Evolutionary conservation across 495 filamentous ascomycete species (phyloP).

Genomic region (Physcia stellaris): DNA sequence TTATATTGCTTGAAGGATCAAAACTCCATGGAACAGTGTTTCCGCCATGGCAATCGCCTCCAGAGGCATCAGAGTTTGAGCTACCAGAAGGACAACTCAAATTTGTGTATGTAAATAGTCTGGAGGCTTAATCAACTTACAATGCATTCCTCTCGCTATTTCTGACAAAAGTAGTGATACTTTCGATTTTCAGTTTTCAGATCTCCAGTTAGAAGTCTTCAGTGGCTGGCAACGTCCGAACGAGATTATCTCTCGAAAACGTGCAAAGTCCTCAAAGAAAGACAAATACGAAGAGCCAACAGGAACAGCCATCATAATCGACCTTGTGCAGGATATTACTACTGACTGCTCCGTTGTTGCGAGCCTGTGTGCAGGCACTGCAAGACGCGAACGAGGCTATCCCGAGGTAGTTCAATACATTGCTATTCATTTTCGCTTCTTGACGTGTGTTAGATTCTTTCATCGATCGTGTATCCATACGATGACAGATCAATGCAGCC

Average conservation of each 20-base stretch:
- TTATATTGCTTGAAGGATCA: constrained; percentile 62
- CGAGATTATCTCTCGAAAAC: constrained; percentile 33
- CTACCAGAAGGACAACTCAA: constrained; percentile 20
- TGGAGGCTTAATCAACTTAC: too few relatives aligned
- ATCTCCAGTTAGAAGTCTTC: constrained; percentile 55
- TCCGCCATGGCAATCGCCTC: constrained; percentile 61
- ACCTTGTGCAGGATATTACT: constrained; percentile 85
- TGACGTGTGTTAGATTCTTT: constrained; percentile 43
- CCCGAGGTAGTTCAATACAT: constrained; percentile 30
- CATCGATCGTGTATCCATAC: constrained; percentile 60
- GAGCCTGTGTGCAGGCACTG: constrained; percentile 72
- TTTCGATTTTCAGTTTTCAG: constrained; percentile 53
- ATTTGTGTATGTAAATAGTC: constrained; percentile 38
- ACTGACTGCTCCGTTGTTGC: constrained; percentile 96
- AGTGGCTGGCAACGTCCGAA: constrained; percentile 66
- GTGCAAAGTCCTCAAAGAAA: constrained; percentile 29
- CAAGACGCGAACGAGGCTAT: constrained; percentile 48
- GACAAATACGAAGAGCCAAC: too few relatives aligned
- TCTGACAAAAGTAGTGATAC: constrained; percentile 46
- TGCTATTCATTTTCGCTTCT: background rate
- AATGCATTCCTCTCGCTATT: too few relatives aligned
- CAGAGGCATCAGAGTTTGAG: constrained; percentile 39
- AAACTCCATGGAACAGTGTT: constrained; percentile 69
- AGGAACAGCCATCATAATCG: constrained; percentile 39
- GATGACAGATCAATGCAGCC: constrained; percentile 41